Evolutionary conservation across 1,284 basidiomycete genomes (phyloP), one percentile per base, ranked within the genome.

Genomic region (Ustilago trichophora): DNA sequence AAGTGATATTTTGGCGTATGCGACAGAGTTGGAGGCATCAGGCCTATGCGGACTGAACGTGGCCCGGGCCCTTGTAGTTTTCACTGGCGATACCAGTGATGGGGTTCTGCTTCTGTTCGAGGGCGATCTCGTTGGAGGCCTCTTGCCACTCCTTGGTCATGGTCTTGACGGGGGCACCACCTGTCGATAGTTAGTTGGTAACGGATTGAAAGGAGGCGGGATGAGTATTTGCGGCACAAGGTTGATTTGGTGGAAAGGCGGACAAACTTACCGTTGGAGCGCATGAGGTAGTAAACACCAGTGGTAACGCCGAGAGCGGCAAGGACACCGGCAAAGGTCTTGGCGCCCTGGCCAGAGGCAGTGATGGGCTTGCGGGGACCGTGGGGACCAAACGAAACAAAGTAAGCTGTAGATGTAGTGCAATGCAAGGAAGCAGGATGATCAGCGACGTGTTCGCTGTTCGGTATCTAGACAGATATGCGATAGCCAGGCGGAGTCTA

Each of bases 321-420:
- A 40, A 85, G 45, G 32, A 89, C 88, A 66, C 84, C 87, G 42
- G 87, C 75, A 68, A 90, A 78, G 75, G 95, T 87, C 85, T 91
- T 91, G 76, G 89, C 82, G 50, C 81, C 83, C 71, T 90, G 87
- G 40, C 92, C 92, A 22, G 91, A 89, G 57, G 88, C 85, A 82
- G 86, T 87, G 64, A 87, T 83, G 45, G 93, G 92, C 63, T 89
- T 87, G 77, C 95, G 90, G 42, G 93, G 92, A 53, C 95, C 95
- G 85, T 98, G 93, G 46, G 93, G 92, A 54, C 95, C 95, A 82
- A 96, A 98, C 11, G 93, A 90, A 80, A 98, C 91, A 83, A 92
- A 98, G 87, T 98, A 98, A 58, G 93, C 94, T 96, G 83, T 69
- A 47, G 21, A 18, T 6, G 19, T 16, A 19, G 32, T 4, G 38